Base-by-base conservation (phyloP, 805 yeast genomes). In the Sugiyamaella boreocaroliniensis region DNA sequence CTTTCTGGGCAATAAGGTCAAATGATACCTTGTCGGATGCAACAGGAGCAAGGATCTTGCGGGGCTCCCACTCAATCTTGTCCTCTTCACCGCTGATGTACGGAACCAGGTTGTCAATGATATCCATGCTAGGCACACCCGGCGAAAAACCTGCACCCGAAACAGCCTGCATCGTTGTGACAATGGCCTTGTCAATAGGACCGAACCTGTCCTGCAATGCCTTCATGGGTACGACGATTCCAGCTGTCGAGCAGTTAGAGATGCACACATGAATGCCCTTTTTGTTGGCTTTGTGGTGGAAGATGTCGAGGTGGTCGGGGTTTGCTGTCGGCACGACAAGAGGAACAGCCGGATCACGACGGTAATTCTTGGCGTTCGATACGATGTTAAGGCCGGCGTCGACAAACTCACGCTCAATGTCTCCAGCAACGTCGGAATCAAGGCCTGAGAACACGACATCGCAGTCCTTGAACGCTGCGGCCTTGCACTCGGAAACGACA, bases 131-230 rank as follows among this genome's bases (percentile, higher is more conserved):
- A 19, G 96, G 82, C 52, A 90, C 96, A 69, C 99, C 99, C 48
- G 99, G 99, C 9, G 96, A 86, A 69, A 87, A 93, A 2, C 99
- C 99, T 19, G 96, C 99, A 62, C 99, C 99, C 3, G 98, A 90
- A 59, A 93, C 88, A 40, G 99, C 99, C 71, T 93, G 99, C 70
- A 93, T 71, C 14, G 99, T 93, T 51, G 97, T 88, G 47, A 96
- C 80, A 12, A 96, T 84, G 61, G 92, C 78, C 20, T 83, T 77
- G 54, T 87, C 90, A 55, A 93, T 80, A 45, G 98, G 97, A 47
- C 98, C 99, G 66, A 87, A 92, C 48, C 75, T 71, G 55, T 89
- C 96, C 49, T 85, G 86, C 63, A 93, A 76, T n/a, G 99, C 98
- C 68, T 88, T 89, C 67, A 93, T 76, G 47, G 98, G 98, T 12